Conservation (phyloP, 192 early-diverging fungal genomes). For the Umbelopsis sp. region DNA sequence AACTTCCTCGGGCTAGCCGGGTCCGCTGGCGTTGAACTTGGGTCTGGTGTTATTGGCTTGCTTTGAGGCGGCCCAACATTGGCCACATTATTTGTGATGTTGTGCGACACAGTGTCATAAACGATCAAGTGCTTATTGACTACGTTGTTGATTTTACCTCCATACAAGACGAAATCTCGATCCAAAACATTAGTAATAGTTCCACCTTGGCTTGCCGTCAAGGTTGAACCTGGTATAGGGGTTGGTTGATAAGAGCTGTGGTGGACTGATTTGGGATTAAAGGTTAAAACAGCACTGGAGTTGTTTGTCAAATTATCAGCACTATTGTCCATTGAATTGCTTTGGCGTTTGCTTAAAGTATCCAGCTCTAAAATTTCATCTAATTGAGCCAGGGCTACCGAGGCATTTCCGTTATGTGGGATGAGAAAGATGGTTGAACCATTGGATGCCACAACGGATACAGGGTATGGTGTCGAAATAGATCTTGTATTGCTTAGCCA, state of each 20-base stretch:
- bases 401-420: background rate
- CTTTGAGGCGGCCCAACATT: background rate
- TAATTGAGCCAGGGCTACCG: background rate
- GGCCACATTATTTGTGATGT: background rate
- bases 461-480: conserved; percentile 3
- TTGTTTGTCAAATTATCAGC: background rate
- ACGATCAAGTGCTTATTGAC: background rate
- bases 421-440: background rate
- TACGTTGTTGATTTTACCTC: background rate
- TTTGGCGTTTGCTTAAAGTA: background rate
- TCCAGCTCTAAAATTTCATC: background rate
- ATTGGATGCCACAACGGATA: background rate
- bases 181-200: background rate
- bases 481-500: background rate
- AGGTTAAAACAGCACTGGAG: background rate
- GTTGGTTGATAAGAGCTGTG: background rate
- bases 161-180: background rate
- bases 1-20: background rate
- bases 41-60: background rate
- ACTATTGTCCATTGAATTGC: background rate
- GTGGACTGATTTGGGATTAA: background rate
- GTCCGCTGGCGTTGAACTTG: background rate
- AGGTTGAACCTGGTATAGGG: background rate
- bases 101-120: background rate
- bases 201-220: background rate